Percentiles rank a stretch among this genome's conserved stretches.
These are phyloP conservation scores for Luzula sylvatica DNA, from an alignment of 176 grass and related monocot genomes.

Conservation along the genomic window DNA sequence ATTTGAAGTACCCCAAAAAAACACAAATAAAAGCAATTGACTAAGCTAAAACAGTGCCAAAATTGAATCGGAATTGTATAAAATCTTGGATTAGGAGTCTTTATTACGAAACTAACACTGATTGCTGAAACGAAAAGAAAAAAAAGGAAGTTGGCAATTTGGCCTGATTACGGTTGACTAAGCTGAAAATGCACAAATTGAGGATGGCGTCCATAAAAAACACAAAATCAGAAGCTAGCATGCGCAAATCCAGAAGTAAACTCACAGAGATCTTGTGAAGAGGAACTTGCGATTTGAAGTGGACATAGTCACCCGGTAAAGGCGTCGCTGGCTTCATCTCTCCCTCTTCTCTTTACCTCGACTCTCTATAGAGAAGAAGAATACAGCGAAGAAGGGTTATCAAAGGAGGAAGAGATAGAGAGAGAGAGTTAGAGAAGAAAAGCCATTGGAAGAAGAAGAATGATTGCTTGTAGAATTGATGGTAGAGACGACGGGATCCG, in stretches of 20 bases:
- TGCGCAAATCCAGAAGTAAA: neutral
- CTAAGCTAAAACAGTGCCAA: neutral
- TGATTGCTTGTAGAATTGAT: no score
- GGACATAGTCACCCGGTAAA: constrained; percentile 70
- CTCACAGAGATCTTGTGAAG: constrained; percentile 95
- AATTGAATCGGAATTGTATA: neutral
- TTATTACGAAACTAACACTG: neutral
- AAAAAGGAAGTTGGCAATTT: neutral
- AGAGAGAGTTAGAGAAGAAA: constrained; percentile 9
- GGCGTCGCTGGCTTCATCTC: constrained; percentile 15
- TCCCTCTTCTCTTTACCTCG: constrained; percentile 22
- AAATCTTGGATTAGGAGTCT: neutral
- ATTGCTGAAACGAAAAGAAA: constrained; percentile 9
- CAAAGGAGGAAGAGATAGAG: constrained; percentile 1
- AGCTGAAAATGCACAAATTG: neutral
- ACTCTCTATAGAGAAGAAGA: neutral
- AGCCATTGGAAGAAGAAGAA: neutral
- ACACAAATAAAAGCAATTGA: constrained; percentile 1
- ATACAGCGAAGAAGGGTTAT: neutral
- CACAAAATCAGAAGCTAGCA: neutral
- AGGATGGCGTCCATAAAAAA: neutral
- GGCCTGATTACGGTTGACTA: neutral
- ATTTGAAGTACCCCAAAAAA: neutral
- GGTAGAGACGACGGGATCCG: no score
- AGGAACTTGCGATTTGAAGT: constrained; percentile 93